Conservation (phyloP, 495 filamentous ascomycete genomes). For the Podospora fimiseda region DNA sequence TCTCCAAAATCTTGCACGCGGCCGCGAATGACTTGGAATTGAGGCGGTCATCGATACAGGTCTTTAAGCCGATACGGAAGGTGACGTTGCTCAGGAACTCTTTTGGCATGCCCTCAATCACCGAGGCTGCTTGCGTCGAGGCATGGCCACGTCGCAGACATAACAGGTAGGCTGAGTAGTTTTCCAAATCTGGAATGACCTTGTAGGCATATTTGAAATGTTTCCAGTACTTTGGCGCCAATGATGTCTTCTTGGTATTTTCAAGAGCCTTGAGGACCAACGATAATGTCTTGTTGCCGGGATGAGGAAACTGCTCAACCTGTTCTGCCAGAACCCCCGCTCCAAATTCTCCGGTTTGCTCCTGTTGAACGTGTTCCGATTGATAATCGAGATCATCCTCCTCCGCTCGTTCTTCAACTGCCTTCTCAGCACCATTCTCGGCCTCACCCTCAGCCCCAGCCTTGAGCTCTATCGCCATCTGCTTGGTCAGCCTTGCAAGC, state of each 20-base stretch:
- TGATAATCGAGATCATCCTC: not conserved
- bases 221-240: constrained; percentile 65
- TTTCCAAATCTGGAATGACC: constrained; percentile 62
- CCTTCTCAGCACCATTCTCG: not conserved
- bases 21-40: constrained; percentile 56
- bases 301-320: constrained; percentile 37
- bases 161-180: constrained; percentile 60
- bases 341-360: not conserved
- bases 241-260: constrained; percentile 41
- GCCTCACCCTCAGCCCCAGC: not conserved
- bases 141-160: constrained; percentile 58
- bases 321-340: too few relatives aligned
- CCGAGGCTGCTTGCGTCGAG: constrained; percentile 45
- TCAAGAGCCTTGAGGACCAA: constrained; percentile 58
- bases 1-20: constrained; percentile 50
- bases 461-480: too few relatives aligned
- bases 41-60: constrained; percentile 62
- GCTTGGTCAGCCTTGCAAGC: constrained; percentile 4
- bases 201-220: constrained; percentile 50
- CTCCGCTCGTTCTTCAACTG: not conserved
- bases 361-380: not conserved
- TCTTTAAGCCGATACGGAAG: constrained; percentile 64
- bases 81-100: constrained; percentile 40
- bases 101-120: constrained; percentile 47
- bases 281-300: constrained; percentile 63